phyloP scores from a whole-genome alignment of 2,329 filamentous ascomycete genomes.

The Apiospora pterosperma region DNA sequence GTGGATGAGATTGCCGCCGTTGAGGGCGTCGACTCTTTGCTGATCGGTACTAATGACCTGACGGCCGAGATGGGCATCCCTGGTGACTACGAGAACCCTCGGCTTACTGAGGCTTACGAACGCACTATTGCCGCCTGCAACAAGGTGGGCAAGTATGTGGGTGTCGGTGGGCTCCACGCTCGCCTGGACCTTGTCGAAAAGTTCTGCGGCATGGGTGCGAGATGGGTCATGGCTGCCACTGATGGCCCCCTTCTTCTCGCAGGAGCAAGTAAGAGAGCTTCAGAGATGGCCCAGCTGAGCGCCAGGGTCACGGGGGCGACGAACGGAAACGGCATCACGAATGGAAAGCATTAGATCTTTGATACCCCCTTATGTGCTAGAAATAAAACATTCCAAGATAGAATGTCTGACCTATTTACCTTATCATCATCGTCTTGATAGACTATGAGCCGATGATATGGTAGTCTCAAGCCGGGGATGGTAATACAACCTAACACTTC shows the following conservation, averaged over 20 bases:
- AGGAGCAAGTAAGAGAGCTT: conserved; percentile 18
- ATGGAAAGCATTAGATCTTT: background rate
- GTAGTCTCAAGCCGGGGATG: background rate
- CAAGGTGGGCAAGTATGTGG: conserved; percentile 35
- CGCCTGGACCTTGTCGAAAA: conserved; percentile 37
- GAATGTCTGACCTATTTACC: background rate
- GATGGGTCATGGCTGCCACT: conserved; percentile 23
- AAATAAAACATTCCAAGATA: background rate
- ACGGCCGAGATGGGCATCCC: conserved; percentile 40
- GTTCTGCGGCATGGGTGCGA: conserved; percentile 24
- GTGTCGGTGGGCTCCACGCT: conserved; percentile 36
- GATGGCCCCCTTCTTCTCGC: conserved; percentile 23
- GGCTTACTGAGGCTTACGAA: conserved; percentile 25
- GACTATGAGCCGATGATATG: no score
- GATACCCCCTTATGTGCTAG: background rate
- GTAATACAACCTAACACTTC: background rate
- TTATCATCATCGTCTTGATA: background rate
- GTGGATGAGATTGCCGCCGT: conserved; percentile 20
- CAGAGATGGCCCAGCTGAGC: background rate
- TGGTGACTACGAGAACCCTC: conserved; percentile 34
- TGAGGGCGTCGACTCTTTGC: conserved; percentile 39
- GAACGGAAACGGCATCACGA: background rate
- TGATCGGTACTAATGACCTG: conserved; percentile 42
- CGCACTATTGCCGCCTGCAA: conserved; percentile 33
- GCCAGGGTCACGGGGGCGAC: background rate